These are phyloP conservation scores for Silene uniflora DNA, from an alignment of 148 eudicot genomes.

Conservation along the genomic window DNA sequence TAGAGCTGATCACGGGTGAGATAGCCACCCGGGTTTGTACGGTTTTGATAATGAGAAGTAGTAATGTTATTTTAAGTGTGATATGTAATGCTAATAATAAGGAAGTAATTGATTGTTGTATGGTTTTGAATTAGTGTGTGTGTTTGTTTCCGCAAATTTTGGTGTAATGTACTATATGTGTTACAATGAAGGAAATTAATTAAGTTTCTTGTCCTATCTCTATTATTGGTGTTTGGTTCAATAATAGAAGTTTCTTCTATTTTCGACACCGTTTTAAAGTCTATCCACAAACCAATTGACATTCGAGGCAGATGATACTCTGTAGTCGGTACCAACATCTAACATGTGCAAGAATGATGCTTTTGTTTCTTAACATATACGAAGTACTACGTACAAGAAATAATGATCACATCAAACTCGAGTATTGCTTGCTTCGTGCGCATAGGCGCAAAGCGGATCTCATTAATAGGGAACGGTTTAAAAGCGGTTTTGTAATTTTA, in stretches of 20 bases:
- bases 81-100: constrained; percentile 15
- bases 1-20: constrained; percentile 3
- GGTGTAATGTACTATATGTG: constrained; percentile 3
- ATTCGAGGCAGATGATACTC: constrained; percentile 7
- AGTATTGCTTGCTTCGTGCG: too few relatives aligned
- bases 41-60: background rate
- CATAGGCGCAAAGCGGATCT: too few relatives aligned
- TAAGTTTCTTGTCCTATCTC: constrained; percentile 7
- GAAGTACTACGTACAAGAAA: too few relatives aligned
- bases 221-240: constrained; percentile 4
- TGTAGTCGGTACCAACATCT: background rate
- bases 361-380: background rate
- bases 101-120: background rate
- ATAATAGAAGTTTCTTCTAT: background rate
- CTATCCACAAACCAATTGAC: too few relatives aligned
- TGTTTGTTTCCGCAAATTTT: constrained; percentile 15
- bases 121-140: background rate
- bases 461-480: too few relatives aligned
- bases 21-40: background rate
- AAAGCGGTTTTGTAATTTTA: too few relatives aligned
- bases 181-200: constrained; percentile 20
- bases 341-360: too few relatives aligned
- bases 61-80: background rate
- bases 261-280: too few relatives aligned
- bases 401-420: too few relatives aligned